These are phyloP conservation scores for Coniochaeta hoffmannii DNA, from an alignment of 2,329 filamentous ascomycete genomes.

Conservation along the genomic window DNA sequence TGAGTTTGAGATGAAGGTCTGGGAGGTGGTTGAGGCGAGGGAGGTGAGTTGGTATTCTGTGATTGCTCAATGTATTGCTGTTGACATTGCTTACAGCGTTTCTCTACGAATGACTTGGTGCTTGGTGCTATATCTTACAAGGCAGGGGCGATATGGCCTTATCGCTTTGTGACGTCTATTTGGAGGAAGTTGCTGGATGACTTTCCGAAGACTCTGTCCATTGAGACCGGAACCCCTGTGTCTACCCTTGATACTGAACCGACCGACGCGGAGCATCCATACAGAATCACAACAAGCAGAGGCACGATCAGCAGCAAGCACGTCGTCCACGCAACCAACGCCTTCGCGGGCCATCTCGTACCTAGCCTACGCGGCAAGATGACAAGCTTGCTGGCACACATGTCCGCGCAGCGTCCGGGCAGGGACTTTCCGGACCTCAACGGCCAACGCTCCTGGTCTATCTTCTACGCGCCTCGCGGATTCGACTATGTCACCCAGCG, in stretches of 20 bases:
- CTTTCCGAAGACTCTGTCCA: conserved; percentile 23
- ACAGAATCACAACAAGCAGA: conserved; percentile 34
- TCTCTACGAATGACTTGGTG: conserved; percentile 25
- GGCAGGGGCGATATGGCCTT: conserved; percentile 44
- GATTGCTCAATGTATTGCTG: background rate
- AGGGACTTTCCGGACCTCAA: conserved; percentile 20
- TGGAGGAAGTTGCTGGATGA: conserved; percentile 32
- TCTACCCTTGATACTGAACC: conserved; percentile 14
- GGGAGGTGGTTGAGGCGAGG: conserved; percentile 25
- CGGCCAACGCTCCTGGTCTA: conserved; percentile 39
- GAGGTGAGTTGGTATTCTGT: conserved; percentile 15
- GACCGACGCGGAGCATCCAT: conserved; percentile 19
- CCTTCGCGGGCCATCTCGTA: conserved; percentile 41
- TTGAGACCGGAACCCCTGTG: conserved; percentile 32
- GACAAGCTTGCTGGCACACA: conserved; percentile 37
- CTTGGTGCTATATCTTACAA: conserved; percentile 34
- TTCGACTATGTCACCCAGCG: conserved; percentile 48
- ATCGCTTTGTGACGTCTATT: conserved; percentile 37
- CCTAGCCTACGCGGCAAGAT: conserved; percentile 30
- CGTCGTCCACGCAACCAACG: conserved; percentile 53
- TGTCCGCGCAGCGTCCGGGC: conserved; percentile 41
- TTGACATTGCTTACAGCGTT: conserved; percentile 17
- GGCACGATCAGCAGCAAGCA: conserved; percentile 38
- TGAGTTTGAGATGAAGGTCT: conserved; percentile 27
- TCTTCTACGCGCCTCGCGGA: conserved; percentile 32